Evolutionary conservation across 768 basidiomycete species (phyloP).

Genomic region (Suillus plorans): DNA sequence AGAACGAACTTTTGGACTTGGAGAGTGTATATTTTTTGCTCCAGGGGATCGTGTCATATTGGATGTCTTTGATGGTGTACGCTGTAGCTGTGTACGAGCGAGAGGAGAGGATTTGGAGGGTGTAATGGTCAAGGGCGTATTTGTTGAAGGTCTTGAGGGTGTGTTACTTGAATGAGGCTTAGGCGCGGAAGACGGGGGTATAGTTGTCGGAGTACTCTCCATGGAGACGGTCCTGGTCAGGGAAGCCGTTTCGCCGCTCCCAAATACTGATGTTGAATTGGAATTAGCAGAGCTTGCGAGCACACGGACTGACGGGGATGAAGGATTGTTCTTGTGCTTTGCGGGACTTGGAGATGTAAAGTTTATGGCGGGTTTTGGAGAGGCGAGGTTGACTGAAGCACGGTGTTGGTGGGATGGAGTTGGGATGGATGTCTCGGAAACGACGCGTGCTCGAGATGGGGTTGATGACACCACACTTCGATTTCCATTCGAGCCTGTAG

Average conservation of each 20-base stretch:
- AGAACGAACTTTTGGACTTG: constrained; percentile 1
- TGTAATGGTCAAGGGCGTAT: constrained; percentile 19
- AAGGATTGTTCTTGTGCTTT: constrained; percentile 21
- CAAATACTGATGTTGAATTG: constrained; percentile 1
- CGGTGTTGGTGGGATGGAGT: constrained; percentile 23
- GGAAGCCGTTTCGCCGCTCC: background rate
- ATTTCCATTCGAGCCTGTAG: constrained; percentile 3
- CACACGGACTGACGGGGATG: background rate
- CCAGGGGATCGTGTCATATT: constrained; percentile 13
- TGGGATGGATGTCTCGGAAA: constrained; percentile 38
- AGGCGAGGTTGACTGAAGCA: constrained; percentile 17
- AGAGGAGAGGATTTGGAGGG: constrained; percentile 20
- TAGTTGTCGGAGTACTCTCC: constrained; percentile 1
- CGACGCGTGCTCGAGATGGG: constrained; percentile 42
- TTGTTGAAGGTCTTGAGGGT: constrained; percentile 22
- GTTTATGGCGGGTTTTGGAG: constrained; percentile 35
- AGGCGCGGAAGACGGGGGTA: constrained; percentile 30
- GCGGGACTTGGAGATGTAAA: constrained; percentile 41
- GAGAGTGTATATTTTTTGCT: background rate
- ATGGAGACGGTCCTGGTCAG: background rate
- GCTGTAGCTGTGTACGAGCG: constrained; percentile 13
- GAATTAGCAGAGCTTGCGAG: background rate
- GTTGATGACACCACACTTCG: constrained; percentile 27
- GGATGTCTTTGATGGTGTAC: constrained; percentile 20
- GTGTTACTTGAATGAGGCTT: constrained; percentile 38